A percentile compares a stretch with the other conserved stretches of the same genome.
Conservation (phyloP, 805 yeast genomes). For the Candida maris region DNA sequence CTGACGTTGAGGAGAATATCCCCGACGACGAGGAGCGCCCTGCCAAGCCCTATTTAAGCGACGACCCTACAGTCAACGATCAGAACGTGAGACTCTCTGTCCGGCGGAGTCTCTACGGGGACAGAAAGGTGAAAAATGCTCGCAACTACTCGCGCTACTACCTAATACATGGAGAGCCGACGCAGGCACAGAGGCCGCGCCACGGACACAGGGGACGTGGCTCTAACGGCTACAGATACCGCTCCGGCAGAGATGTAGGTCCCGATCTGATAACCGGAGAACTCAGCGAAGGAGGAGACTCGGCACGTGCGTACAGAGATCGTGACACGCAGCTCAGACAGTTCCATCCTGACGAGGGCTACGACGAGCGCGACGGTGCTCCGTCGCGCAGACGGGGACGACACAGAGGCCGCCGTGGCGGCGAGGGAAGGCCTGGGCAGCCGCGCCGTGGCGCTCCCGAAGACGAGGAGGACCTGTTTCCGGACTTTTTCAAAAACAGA, state of each 20-base stretch:
- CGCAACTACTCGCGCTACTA: slow-evolving; percentile 59
- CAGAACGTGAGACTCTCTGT: slow-evolving; percentile 34
- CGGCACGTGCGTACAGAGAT: background rate
- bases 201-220: background rate
- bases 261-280: slow-evolving; percentile 34
- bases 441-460: slow-evolving; percentile 9
- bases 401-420: slow-evolving; percentile 10
- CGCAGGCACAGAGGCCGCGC: slow-evolving; percentile 31
- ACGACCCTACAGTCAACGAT: slow-evolving; percentile 15
- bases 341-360: slow-evolving; percentile 28
- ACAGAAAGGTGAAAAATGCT: slow-evolving; percentile 56
- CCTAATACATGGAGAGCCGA: slow-evolving; percentile 69
- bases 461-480: slow-evolving; percentile 37
- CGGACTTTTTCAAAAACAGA: slow-evolving; percentile 25
- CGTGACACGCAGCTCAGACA: slow-evolving; percentile 7
- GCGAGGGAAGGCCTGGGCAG: slow-evolving; percentile 11
- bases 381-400: slow-evolving; percentile 12
- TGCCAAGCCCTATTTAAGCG: slow-evolving; percentile 36
- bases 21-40: slow-evolving; percentile 35
- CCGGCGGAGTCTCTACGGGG: slow-evolving; percentile 51
- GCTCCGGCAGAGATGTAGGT: slow-evolving; percentile 6
- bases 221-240: slow-evolving; percentile 13
- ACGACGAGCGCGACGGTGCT: slow-evolving; percentile 8
- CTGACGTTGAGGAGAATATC: slow-evolving; percentile 13
- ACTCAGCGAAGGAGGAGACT: slow-evolving; percentile 3